Evolutionary conservation across 768 basidiomycete genomes (phyloP).

Genomic region (Fibroporia radiculosa): DNA sequence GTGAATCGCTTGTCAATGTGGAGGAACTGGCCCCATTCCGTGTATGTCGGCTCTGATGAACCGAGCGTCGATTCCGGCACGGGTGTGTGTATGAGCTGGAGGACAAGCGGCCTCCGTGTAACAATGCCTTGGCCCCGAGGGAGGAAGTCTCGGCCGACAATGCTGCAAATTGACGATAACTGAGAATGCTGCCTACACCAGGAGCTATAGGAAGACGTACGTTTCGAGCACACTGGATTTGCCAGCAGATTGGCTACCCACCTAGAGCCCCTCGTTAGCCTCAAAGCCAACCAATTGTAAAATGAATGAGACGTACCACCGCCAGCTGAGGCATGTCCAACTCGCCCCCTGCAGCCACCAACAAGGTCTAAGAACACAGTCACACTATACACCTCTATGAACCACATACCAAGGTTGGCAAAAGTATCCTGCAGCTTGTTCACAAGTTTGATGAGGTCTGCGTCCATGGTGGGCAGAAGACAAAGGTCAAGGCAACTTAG

Average conservation of each 20-base stretch:
- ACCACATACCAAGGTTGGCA: slow-evolving; percentile 67
- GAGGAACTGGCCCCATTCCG: slow-evolving; percentile 96
- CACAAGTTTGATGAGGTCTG: slow-evolving; percentile 88
- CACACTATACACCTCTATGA: neutral
- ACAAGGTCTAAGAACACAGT: slow-evolving; percentile 10
- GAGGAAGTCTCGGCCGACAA: slow-evolving; percentile 90
- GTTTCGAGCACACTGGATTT: slow-evolving; percentile 96
- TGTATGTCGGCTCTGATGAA: slow-evolving; percentile 36
- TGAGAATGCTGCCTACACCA: neutral
- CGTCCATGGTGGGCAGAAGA: slow-evolving; percentile 60
- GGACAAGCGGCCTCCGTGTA: slow-evolving; percentile 88
- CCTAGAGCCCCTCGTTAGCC: slow-evolving; percentile 36
- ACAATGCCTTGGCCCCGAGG: slow-evolving; percentile 91
- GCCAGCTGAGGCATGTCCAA: slow-evolving; percentile 89
- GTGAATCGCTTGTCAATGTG: slow-evolving; percentile 95
- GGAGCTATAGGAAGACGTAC: slow-evolving; percentile 37
- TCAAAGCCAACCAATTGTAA: slow-evolving; percentile 2
- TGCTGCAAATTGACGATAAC: slow-evolving; percentile 30
- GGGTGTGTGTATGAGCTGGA: slow-evolving; percentile 93
- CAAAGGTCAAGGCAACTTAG: slow-evolving; percentile 1
- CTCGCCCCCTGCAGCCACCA: slow-evolving; percentile 66
- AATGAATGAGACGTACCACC: slow-evolving; percentile 49
- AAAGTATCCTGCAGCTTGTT: slow-evolving; percentile 95
- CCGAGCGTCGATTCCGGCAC: slow-evolving; percentile 40
- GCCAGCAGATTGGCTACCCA: slow-evolving; percentile 94